A percentile compares a stretch with the other conserved stretches of the same genome.
Conservation (phyloP, 2,329 filamentous ascomycete genomes). For the Talaromyces sp. region DNA sequence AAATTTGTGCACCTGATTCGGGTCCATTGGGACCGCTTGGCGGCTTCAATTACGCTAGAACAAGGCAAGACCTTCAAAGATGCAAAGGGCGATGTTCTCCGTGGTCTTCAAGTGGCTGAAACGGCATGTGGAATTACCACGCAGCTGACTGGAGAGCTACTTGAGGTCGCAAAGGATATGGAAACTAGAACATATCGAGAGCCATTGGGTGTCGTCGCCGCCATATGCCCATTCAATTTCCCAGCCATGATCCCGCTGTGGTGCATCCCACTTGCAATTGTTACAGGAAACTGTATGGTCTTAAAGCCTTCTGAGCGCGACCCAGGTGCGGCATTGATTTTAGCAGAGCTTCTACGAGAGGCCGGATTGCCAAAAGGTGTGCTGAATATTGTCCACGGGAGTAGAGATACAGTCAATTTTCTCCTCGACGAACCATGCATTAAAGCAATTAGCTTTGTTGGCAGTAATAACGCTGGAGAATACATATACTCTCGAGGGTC, state of each 20-base stretch:
- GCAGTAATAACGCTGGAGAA: conserved; percentile 64
- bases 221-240: conserved; percentile 61
- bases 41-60: conserved; percentile 61
- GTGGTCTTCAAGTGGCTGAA: conserved; percentile 62
- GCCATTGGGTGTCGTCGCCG: conserved; percentile 59
- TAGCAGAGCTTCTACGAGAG: conserved; percentile 59
- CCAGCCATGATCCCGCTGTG: conserved; percentile 67
- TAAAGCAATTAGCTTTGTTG: conserved; percentile 61
- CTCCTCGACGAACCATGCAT: conserved; percentile 65
- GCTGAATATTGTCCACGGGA: conserved; percentile 63
- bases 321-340: conserved; percentile 62
- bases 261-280: conserved; percentile 58
- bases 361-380: conserved; percentile 63
- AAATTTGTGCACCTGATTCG: conserved; percentile 60
- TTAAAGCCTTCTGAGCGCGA: conserved; percentile 65
- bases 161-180: conserved; percentile 67
- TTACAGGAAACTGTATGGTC: conserved; percentile 60
- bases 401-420: conserved; percentile 63
- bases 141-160: conserved; percentile 60
- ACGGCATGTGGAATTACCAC: conserved; percentile 64
- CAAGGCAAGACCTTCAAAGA: conserved; percentile 66
- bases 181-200: conserved; percentile 63
- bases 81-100: conserved; percentile 60
- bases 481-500: conserved; percentile 65
- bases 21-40: conserved; percentile 60